phyloP scores from a whole-genome alignment of 495 filamentous ascomycete species.

The Xylaria telfairii region DNA sequence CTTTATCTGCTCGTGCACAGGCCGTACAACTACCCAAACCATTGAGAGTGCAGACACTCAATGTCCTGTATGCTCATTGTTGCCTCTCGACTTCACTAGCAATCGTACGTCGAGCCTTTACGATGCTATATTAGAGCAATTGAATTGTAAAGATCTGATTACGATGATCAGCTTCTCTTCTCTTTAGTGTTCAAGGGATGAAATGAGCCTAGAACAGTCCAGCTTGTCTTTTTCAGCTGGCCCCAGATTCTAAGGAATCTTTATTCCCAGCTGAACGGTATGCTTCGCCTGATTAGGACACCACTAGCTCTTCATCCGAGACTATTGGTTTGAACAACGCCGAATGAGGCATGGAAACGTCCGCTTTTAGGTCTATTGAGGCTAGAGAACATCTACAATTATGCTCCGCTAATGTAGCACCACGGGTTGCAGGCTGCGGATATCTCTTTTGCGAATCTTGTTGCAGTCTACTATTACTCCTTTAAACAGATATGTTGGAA shows the following conservation, averaged over 20 bases:
- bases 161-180: background rate
- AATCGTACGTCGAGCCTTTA: background rate
- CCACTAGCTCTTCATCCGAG: background rate
- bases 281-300: background rate
- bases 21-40: too few relatives aligned
- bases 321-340: background rate
- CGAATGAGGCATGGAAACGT: background rate
- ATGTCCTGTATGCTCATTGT: background rate
- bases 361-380: background rate
- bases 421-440: background rate
- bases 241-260: background rate
- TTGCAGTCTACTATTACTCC: background rate
- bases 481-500: background rate
- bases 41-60: background rate
- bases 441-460: background rate
- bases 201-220: background rate
- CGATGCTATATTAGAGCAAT: background rate
- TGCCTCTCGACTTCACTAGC: background rate
- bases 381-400: background rate
- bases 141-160: background rate
- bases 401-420: background rate
- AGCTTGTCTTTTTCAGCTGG: background rate
- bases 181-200: background rate
- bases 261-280: slow-evolving; percentile 6
- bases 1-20: too few relatives aligned